These are phyloP conservation scores for Xanthoparmelia taractica DNA, from an alignment of 495 filamentous ascomycete genomes.

Conservation along the genomic window DNA sequence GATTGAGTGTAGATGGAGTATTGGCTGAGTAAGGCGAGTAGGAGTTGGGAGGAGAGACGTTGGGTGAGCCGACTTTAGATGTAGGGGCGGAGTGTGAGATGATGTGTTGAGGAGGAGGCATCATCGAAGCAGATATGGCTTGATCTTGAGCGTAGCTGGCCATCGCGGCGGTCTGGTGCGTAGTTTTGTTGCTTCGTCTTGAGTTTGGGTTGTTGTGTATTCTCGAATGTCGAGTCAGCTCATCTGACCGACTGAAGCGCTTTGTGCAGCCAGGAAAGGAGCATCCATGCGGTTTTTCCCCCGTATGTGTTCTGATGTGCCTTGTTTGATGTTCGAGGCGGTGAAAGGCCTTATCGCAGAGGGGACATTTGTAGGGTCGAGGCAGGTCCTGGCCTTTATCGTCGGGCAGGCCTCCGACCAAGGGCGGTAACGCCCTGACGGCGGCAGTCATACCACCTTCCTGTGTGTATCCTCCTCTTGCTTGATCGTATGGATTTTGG, in stretches of 20 bases:
- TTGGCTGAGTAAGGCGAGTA: conserved; percentile 68
- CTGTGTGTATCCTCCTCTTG: conserved; percentile 23
- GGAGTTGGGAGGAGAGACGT: conserved; percentile 90
- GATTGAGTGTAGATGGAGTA: conserved; percentile 53
- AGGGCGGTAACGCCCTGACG: conserved; percentile 57
- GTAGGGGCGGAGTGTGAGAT: conserved; percentile 80
- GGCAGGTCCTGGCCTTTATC: conserved; percentile 73
- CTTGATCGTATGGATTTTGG: conserved; percentile 15
- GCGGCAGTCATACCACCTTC: conserved; percentile 59
- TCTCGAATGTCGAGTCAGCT: conserved; percentile 91
- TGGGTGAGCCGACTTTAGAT: conserved; percentile 83
- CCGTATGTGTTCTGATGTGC: conserved; percentile 95
- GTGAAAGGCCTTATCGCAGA: conserved; percentile 99
- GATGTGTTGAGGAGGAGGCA: conserved; percentile 66
- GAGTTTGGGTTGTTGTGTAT: conserved; percentile 99
- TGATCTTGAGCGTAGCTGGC: conserved; percentile 42
- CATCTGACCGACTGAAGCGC: conserved; percentile 93
- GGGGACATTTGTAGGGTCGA: conserved; percentile 93
- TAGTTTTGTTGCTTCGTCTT: conserved; percentile 76
- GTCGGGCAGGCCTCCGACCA: conserved; percentile 55
- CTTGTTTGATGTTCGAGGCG: conserved; percentile 95
- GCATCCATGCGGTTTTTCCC: conserved; percentile 96
- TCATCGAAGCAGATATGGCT: conserved; percentile 54
- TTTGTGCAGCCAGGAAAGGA: conserved; percentile 93
- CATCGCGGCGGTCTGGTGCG: conserved; percentile 50